Percentiles rank a stretch among this genome's conserved stretches.
These are phyloP conservation scores for Syzygium aromaticum DNA, from an alignment of 345 rosid species.

Conservation along the genomic window DNA sequence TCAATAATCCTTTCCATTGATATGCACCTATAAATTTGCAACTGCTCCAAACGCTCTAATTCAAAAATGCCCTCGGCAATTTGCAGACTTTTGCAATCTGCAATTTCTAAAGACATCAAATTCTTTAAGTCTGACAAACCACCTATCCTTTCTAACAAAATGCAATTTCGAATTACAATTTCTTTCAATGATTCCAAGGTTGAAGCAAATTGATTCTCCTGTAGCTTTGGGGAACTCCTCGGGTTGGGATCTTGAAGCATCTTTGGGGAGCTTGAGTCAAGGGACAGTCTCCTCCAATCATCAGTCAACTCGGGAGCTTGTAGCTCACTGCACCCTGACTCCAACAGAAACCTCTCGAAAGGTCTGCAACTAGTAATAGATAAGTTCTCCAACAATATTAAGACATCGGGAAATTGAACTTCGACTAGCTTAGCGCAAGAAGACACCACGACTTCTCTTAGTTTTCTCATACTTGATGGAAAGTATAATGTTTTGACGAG, in stretches of 20 bases:
- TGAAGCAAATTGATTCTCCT: background rate
- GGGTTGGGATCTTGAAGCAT: background rate
- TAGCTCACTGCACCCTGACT: too few species aligned
- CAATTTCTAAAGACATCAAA: rapidly evolving
- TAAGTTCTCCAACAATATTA: background rate
- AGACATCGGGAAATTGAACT: background rate
- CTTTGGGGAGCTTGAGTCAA: background rate
- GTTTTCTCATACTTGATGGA: background rate
- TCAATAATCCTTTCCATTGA: background rate
- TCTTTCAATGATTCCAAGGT: background rate
- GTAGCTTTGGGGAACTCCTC: background rate
- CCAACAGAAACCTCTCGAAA: too few species aligned
- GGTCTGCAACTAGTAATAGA: rapidly evolving
- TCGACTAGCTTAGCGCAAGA: background rate
- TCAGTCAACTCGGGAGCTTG: background rate
- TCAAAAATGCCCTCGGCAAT: background rate
- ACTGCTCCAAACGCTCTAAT: background rate
- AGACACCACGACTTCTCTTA: rapidly evolving
- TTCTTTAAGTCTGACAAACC: background rate
- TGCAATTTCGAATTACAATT: too few species aligned
- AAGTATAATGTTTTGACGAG: background rate
- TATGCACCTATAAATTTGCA: too few species aligned
- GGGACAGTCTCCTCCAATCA: background rate
- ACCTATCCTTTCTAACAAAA: too few species aligned
- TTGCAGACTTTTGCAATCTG: rapidly evolving